These are phyloP conservation scores for Claviceps africana DNA, from an alignment of 2,329 filamentous ascomycete species.

Conservation along the genomic window DNA sequence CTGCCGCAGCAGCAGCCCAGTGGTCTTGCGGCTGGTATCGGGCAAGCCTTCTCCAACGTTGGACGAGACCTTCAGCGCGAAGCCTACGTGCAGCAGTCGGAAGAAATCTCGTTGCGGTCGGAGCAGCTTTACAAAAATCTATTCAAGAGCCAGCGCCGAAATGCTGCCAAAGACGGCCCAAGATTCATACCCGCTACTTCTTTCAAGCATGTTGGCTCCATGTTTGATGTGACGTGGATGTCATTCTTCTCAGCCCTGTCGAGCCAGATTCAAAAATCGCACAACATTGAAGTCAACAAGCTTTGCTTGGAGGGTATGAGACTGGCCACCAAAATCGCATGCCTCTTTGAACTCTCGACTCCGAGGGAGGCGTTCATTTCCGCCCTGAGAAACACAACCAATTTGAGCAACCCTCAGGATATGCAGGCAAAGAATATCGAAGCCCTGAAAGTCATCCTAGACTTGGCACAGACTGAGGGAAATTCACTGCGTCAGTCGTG, in stretches of 20 bases:
- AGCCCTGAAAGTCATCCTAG: slow-evolving; percentile 78
- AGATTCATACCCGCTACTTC: slow-evolving; percentile 87
- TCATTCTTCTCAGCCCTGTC: slow-evolving; percentile 92
- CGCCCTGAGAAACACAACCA: slow-evolving; percentile 83
- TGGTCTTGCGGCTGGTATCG: slow-evolving; percentile 61
- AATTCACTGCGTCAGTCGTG: slow-evolving; percentile 81
- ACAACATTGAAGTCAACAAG: slow-evolving; percentile 83
- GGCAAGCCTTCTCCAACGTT: slow-evolving; percentile 80
- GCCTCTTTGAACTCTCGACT: slow-evolving; percentile 85
- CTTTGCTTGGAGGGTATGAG: slow-evolving; percentile 93
- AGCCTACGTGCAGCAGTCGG: slow-evolving; percentile 86
- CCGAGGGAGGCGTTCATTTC: slow-evolving; percentile 90
- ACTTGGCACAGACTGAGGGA: slow-evolving; percentile 85
- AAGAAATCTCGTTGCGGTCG: slow-evolving; percentile 65
- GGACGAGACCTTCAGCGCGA: slow-evolving; percentile 85
- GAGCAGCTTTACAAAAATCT: slow-evolving; percentile 87
- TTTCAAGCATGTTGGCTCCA: slow-evolving; percentile 86
- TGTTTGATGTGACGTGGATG: slow-evolving; percentile 99
- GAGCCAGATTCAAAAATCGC: slow-evolving; percentile 81
- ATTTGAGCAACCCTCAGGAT: slow-evolving; percentile 87
- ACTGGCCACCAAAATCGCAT: slow-evolving; percentile 83
- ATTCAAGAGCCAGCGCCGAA: slow-evolving; percentile 76
- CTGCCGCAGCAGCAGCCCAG: slow-evolving; percentile 43
- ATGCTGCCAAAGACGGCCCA: slow-evolving; percentile 52
- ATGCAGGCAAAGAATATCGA: slow-evolving; percentile 95